Evolutionary conservation across 257 asterid species (phyloP), one percentile per base, ranked within the genome.

Genomic region (Cynanchum wilfordii): DNA sequence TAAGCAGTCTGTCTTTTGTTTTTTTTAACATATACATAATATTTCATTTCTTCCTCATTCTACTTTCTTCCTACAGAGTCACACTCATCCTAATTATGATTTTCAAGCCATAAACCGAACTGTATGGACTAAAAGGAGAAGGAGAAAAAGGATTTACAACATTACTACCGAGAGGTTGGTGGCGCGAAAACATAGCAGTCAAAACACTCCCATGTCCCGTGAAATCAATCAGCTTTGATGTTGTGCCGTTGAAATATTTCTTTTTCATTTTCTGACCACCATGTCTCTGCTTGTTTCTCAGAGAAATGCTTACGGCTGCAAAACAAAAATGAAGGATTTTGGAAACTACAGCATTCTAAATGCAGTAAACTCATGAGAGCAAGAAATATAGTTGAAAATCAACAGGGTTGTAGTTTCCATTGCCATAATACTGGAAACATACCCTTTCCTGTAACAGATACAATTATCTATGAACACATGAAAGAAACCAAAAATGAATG

Each of bases 241-340:
- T 89, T 86, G 83, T 93, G 89, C 40, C 84, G 80, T 69, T 86
- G 84, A 55, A 87, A 84, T 49, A 89, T 83, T 81, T 85, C 83
- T 40, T 86, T 79, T 62, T 81, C 92, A 71, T 91, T 84, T 81
- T 89, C 96, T 5, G 89, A 79, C 96, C 97, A 93, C 98, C 98
- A 93, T 64, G 75, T 87, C 77, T 88, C 96, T 15, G 98, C 97
- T 83, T 88, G 86, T 68, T 82, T 90, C 85, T 90, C 97, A 7
- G 89, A 83, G 88, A 89, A 93, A 66, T 75, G 79, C 84, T 83
- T 93, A 84, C 98, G 84, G 75, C 98, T 93, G 89, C 45, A 81
- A 5, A 25, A 50, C 54, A 63, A 19, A 17, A 56, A 10, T 64
- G 10, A 11, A 66, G 65, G 75, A 16, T 38, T 52, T 75, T 50